phyloP scores from a whole-genome alignment of 805 yeast genomes.

The Yarrowia sp. region DNA sequence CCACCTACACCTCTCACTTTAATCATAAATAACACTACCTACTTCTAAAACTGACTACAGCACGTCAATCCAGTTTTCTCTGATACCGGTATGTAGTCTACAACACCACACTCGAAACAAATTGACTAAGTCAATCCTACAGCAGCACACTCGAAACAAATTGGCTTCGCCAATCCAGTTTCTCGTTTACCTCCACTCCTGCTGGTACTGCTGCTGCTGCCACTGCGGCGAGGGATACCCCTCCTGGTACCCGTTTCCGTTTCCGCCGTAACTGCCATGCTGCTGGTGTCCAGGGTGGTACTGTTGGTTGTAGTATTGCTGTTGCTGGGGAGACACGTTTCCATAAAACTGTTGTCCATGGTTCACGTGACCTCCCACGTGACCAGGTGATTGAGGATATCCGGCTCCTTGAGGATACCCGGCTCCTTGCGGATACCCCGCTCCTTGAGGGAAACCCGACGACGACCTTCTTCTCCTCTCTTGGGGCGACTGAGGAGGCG shows the following conservation, averaged over 20 bases:
- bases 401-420: too few relatives aligned
- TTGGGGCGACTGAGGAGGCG: constrained; percentile 17
- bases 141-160: too few relatives aligned
- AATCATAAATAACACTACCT: too few relatives aligned
- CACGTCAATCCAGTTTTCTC: too few relatives aligned
- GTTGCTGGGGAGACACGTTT: constrained; percentile 6
- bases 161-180: too few relatives aligned
- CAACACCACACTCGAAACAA: too few relatives aligned
- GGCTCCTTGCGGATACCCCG: too few relatives aligned
- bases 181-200: constrained; percentile 1
- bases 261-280: background rate
- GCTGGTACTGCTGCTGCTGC: constrained; percentile 22
- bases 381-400: background rate
- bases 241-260: constrained; percentile 2
- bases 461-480: background rate
- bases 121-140: too few relatives aligned
- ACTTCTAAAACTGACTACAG: too few relatives aligned
- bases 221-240: background rate
- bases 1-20: too few relatives aligned
- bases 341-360: background rate
- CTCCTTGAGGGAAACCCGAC: background rate
- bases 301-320: background rate
- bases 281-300: background rate
- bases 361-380: background rate
- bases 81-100: too few relatives aligned